phyloP scores from a whole-genome alignment of 305 asterid species.

The Petunia hybrid region DNA sequence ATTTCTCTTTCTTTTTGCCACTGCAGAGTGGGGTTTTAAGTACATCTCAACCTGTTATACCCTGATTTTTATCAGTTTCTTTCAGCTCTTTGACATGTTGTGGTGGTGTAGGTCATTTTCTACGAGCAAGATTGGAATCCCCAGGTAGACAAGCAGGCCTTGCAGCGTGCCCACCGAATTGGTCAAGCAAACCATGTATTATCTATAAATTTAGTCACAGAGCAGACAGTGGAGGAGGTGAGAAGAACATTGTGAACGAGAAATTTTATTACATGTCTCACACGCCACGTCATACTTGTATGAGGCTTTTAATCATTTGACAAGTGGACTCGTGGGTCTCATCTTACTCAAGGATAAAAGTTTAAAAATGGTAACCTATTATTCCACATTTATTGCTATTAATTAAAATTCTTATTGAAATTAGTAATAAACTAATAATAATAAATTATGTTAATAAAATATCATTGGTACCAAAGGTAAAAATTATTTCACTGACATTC shows the following conservation, averaged over 20 bases:
- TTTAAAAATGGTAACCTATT: too few relatives aligned
- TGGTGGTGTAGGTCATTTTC: slow-evolving; percentile 73
- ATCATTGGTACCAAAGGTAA: too few relatives aligned
- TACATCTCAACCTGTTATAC: background rate
- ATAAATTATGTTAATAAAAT: too few relatives aligned
- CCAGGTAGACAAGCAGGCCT: slow-evolving; percentile 97
- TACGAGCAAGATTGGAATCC: slow-evolving; percentile 99
- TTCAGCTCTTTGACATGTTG: slow-evolving; percentile 26
- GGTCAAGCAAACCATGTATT: slow-evolving; percentile 92
- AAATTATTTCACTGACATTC: too few relatives aligned
- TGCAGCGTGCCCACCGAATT: slow-evolving; percentile 97
- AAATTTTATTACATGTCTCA: too few relatives aligned
- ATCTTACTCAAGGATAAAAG: too few relatives aligned
- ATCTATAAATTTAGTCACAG: slow-evolving; percentile 80
- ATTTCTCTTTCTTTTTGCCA: slow-evolving; percentile 16
- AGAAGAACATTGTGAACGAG: slow-evolving; percentile 27
- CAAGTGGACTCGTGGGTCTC: too few relatives aligned
- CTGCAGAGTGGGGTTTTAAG: slow-evolving; percentile 1
- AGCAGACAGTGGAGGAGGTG: slow-evolving; percentile 91
- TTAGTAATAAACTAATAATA: too few relatives aligned
- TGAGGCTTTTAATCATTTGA: too few relatives aligned
- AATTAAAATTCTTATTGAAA: too few relatives aligned
- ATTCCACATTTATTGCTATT: too few relatives aligned
- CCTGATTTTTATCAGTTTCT: slow-evolving; percentile 13
- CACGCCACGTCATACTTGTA: too few relatives aligned